These are phyloP conservation scores for Xylaria sp. DNA, from an alignment of 2,329 filamentous ascomycete genomes.

Conservation along the genomic window DNA sequence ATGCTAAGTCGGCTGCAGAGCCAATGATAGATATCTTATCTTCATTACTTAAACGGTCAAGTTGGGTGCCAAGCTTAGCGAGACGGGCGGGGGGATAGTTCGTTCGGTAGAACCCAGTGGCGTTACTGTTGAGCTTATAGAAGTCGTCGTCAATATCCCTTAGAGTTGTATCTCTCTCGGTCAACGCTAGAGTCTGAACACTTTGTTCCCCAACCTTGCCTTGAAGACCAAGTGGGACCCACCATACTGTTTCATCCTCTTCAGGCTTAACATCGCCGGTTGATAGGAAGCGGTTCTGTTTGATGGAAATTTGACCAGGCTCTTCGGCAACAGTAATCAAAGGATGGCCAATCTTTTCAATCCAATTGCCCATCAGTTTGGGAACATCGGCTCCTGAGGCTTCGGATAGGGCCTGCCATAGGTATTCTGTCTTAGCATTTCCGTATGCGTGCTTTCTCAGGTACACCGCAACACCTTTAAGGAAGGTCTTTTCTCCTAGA, in stretches of 20 bases:
- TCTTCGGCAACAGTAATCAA: slow-evolving; percentile 88
- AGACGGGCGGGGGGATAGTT: slow-evolving; percentile 91
- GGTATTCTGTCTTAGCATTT: slow-evolving; percentile 88
- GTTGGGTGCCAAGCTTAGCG: slow-evolving; percentile 79
- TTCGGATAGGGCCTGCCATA: slow-evolving; percentile 89
- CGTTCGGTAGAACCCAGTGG: slow-evolving; percentile 89
- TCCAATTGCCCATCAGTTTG: slow-evolving; percentile 92
- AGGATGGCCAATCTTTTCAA: slow-evolving; percentile 93
- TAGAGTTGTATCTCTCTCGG: slow-evolving; percentile 79
- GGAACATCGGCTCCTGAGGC: slow-evolving; percentile 89
- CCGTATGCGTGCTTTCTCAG: slow-evolving; percentile 88
- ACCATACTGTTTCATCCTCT: slow-evolving; percentile 94
- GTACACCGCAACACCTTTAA: slow-evolving; percentile 90
- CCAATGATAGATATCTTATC: slow-evolving; percentile 95
- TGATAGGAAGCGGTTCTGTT: slow-evolving; percentile 89
- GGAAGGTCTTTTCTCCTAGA: slow-evolving; percentile 86
- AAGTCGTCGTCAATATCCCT: slow-evolving; percentile 79
- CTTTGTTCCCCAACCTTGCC: slow-evolving; percentile 74
- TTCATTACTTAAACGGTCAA: slow-evolving; percentile 79
- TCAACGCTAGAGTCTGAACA: slow-evolving; percentile 74
- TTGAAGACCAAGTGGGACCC: slow-evolving; percentile 89
- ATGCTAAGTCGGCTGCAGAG: slow-evolving; percentile 87
- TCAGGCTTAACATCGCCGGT: slow-evolving; percentile 91
- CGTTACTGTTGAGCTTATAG: slow-evolving; percentile 93
- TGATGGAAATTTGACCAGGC: slow-evolving; percentile 80